A percentile compares a stretch with the other conserved stretches of the same genome.
phyloP scores from a whole-genome alignment of 2,329 filamentous ascomycete genomes.

The Blastomyces emzantsi region DNA sequence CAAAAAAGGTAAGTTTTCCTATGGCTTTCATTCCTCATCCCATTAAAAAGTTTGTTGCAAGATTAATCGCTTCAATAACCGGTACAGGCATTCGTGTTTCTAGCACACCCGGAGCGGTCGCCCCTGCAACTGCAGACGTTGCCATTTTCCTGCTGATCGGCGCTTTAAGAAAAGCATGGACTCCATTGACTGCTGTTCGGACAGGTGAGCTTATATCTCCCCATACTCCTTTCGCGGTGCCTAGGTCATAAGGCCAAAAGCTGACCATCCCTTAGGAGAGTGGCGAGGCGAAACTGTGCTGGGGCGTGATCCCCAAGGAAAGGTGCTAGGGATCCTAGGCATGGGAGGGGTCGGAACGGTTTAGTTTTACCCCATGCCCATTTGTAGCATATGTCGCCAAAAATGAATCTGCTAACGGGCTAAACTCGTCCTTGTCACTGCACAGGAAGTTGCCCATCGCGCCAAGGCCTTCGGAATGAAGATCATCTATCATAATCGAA shows the following conservation, averaged over 20 bases:
- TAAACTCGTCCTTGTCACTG: not conserved
- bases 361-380: conserved; percentile 17
- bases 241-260: not conserved
- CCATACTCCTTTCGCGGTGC: not conserved
- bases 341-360: conserved; percentile 43
- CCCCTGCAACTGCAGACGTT: conserved; percentile 40
- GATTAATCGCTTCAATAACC: not conserved
- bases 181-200: conserved; percentile 34
- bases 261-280: conserved; percentile 21
- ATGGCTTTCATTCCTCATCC: not conserved
- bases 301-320: conserved; percentile 40
- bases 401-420: not conserved
- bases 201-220: conserved; percentile 24
- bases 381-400: not conserved
- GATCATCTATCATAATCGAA: conserved; percentile 41
- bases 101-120: conserved; percentile 39
- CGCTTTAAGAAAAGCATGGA: conserved; percentile 37
- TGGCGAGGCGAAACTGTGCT: conserved; percentile 36
- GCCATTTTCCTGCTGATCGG: conserved; percentile 42
- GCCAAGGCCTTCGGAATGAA: conserved; percentile 40
- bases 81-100: conserved; percentile 33
- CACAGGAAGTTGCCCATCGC: conserved; percentile 38
- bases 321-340: conserved; percentile 39
- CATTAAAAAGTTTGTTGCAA: not conserved
- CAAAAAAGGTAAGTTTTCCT: conserved; percentile 25